These are phyloP conservation scores for Saccharomycopsis crataegensis DNA, from an alignment of 1,139 yeast species.

Conservation along the genomic window DNA sequence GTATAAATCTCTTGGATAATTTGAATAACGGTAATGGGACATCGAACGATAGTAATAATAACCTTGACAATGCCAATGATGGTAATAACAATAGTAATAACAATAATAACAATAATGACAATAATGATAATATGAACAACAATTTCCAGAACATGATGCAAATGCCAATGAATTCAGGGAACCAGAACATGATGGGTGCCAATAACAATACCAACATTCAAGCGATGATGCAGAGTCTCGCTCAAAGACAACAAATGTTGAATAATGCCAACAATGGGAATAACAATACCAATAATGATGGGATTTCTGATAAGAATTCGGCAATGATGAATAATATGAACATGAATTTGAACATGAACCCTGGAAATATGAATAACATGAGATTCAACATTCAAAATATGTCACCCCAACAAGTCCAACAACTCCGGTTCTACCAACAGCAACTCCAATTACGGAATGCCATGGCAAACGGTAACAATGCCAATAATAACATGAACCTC, in stretches of 20 bases:
- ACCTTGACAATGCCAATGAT: neutral
- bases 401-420: conserved; percentile 1
- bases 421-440: neutral
- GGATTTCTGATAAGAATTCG: neutral
- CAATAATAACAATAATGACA: conserved; percentile 6
- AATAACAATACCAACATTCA: neutral
- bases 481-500: conserved; percentile 6
- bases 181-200: neutral
- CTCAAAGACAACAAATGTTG: neutral
- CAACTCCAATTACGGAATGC: neutral
- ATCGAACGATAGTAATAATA: neutral
- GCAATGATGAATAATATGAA: neutral
- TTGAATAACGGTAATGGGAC: neutral
- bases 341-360: conserved; percentile 1
- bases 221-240: neutral
- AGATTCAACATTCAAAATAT: conserved; percentile 1
- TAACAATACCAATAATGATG: neutral
- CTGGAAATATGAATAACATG: neutral
- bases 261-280: neutral
- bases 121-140: neutral
- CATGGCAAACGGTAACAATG: neutral
- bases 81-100: conserved; percentile 1
- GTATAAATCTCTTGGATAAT: conserved; percentile 1
- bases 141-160: neutral
- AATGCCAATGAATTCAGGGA: neutral